A percentile compares a stretch with the other conserved stretches of the same genome.
phyloP scores from a whole-genome alignment of 2,329 filamentous ascomycete genomes.

The Aspergillus glaucus region DNA sequence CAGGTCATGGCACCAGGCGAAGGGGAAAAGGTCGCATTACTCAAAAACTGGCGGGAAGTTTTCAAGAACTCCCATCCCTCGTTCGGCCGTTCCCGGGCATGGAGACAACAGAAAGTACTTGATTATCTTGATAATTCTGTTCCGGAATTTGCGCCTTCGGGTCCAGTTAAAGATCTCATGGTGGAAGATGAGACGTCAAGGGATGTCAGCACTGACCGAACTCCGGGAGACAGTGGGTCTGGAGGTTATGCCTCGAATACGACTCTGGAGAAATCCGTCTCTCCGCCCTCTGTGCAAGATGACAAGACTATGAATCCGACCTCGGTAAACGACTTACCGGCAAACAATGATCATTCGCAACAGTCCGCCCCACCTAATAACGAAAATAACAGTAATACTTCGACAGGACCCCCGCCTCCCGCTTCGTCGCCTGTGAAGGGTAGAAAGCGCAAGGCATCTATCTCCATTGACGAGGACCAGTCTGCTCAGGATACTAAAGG shows the following conservation, averaged over 20 bases:
- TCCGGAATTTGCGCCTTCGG: constrained; percentile 3
- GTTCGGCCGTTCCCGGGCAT: constrained; percentile 15
- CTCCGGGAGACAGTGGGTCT: constrained; percentile 14
- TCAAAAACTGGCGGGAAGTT: constrained; percentile 42
- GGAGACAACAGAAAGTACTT: constrained; percentile 9
- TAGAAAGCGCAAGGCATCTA: constrained; percentile 19
- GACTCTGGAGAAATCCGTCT: constrained; percentile 12
- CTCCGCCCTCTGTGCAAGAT: constrained; percentile 3
- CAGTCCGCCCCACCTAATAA: no score
- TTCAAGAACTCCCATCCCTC: constrained; percentile 33
- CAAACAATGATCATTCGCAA: background rate
- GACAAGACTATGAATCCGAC: background rate
- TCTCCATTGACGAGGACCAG: constrained; percentile 3
- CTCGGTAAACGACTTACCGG: background rate
- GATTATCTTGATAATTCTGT: background rate
- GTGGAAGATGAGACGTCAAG: constrained; percentile 5
- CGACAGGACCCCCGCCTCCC: background rate
- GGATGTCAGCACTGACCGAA: constrained; percentile 10
- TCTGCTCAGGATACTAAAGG: background rate
- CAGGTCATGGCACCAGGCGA: constrained; percentile 33
- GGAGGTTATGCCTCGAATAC: constrained; percentile 15
- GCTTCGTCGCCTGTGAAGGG: constrained; percentile 5
- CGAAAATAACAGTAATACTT: no score
- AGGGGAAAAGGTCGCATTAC: constrained; percentile 37
- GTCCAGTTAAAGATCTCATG: constrained; percentile 1